Conservation (phyloP, 495 filamentous ascomycete genomes). For the Neurospora africana region DNA sequence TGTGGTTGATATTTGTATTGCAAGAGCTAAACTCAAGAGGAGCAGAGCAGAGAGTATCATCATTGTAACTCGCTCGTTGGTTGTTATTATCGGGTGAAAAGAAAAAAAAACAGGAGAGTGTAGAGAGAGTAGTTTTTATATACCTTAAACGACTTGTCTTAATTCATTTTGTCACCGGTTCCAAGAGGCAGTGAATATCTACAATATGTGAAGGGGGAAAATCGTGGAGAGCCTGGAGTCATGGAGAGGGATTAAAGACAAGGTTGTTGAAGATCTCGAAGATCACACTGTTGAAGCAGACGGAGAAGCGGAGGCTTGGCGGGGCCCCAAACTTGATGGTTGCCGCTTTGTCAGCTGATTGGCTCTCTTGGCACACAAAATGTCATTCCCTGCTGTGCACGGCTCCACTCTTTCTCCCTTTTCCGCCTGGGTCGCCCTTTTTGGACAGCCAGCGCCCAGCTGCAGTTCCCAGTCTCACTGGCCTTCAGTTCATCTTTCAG, state of each 20-base stretch:
- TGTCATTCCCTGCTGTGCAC: neutral
- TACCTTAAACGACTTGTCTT: neutral
- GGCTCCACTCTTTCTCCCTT: too few species aligned
- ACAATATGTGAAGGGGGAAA: neutral
- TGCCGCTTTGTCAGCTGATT: neutral
- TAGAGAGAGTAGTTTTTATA: neutral
- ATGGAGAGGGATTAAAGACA: neutral
- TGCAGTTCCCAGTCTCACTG: neutral
- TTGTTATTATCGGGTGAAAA: neutral
- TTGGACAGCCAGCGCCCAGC: neutral
- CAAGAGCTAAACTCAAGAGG: neutral
- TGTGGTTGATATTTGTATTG: neutral
- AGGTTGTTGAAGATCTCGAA: neutral
- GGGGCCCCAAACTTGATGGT: neutral
- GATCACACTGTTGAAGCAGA: neutral
- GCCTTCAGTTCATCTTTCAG: neutral
- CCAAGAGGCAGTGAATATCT: neutral
- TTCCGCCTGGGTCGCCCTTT: neutral
- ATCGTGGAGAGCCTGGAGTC: neutral
- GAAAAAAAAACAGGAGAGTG: neutral
- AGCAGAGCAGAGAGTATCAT: neutral
- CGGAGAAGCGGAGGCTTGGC: neutral
- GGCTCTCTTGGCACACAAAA: neutral
- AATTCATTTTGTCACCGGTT: neutral
- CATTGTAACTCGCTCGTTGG: neutral